phyloP scores from a whole-genome alignment of 2,329 filamentous ascomycete species.

The Trichothecium sympodiale region DNA sequence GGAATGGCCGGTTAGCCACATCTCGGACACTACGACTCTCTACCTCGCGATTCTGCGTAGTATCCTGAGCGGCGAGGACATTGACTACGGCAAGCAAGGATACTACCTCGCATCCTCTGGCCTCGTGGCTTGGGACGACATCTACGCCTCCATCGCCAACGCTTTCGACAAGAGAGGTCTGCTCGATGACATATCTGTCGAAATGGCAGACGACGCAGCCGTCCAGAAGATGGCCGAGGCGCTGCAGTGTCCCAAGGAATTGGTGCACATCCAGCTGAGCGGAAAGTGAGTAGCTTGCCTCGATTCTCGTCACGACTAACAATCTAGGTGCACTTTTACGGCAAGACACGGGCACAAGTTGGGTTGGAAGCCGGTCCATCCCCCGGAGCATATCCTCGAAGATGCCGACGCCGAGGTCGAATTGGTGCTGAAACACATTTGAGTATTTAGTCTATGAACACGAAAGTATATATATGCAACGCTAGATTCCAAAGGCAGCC shows the following conservation, averaged over 20 bases:
- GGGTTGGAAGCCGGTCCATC: slow-evolving; percentile 33
- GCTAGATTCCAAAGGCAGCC: slow-evolving; percentile 26
- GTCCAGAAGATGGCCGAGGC: slow-evolving; percentile 25
- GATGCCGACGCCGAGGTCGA: slow-evolving; percentile 33
- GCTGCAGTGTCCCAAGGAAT: slow-evolving; percentile 11
- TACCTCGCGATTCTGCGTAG: slow-evolving; percentile 32
- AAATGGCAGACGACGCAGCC: slow-evolving; percentile 19
- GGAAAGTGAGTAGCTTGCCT: slow-evolving; percentile 23
- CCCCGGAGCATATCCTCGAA: slow-evolving; percentile 33
- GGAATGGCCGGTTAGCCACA: slow-evolving; percentile 42
- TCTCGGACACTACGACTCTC: slow-evolving; percentile 32
- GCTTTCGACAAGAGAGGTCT: slow-evolving; percentile 26
- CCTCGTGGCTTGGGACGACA: slow-evolving; percentile 35
- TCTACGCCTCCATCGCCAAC: slow-evolving; percentile 34
- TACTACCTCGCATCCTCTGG: slow-evolving; percentile 40
- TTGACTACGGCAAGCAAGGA: slow-evolving; percentile 28
- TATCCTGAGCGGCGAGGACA: slow-evolving; percentile 27
- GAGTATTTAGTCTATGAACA: no score
- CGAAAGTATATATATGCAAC: no score
- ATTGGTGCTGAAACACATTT: slow-evolving; percentile 16
- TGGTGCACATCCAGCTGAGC: slow-evolving; percentile 28
- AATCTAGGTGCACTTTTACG: slow-evolving; percentile 21
- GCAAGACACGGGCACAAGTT: slow-evolving; percentile 27
- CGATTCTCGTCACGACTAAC: no score
- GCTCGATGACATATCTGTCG: slow-evolving; percentile 24